These are phyloP conservation scores for Chenopodium suecicum DNA, from an alignment of 148 eudicot species.

Conservation along the genomic window DNA sequence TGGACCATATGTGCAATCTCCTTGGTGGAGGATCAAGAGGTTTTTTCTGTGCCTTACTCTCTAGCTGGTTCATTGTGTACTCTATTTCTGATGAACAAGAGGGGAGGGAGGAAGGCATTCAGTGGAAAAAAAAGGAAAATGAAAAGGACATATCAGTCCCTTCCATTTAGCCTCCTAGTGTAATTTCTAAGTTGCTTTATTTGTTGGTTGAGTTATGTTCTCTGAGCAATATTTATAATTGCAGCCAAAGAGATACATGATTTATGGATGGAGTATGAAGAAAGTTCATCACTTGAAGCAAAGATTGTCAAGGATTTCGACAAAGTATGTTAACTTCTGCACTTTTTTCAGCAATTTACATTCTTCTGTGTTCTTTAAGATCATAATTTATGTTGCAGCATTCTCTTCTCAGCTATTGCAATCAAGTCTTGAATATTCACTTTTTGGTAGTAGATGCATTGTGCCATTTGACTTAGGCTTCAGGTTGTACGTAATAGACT, in stretches of 20 bases:
- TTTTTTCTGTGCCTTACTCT: slow-evolving; percentile 23
- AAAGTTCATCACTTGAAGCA: slow-evolving; percentile 77
- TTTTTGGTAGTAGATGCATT: background rate
- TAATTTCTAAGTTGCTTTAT: background rate
- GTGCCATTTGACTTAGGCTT: background rate
- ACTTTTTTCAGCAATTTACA: background rate
- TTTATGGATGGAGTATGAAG: slow-evolving; percentile 96
- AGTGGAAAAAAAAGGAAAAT: background rate
- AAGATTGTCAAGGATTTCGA: slow-evolving; percentile 94
- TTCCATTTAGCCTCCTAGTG: background rate
- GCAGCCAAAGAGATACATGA: slow-evolving; percentile 83
- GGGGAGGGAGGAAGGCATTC: background rate
- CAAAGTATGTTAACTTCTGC: slow-evolving; percentile 44
- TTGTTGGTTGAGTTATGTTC: slow-evolving; percentile 7
- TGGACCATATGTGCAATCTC: slow-evolving; percentile 79
- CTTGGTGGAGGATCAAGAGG: slow-evolving; percentile 93
- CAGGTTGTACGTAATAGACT: background rate
- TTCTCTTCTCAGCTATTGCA: slow-evolving; percentile 4
- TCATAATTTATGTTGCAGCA: background rate
- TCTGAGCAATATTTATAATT: slow-evolving; percentile 6
- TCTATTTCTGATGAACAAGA: background rate
- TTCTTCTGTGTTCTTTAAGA: background rate
- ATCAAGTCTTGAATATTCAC: background rate
- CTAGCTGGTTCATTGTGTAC: slow-evolving; percentile 10
- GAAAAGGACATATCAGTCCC: background rate